phyloP scores from a whole-genome alignment of 2,329 filamentous ascomycete species.

The Aspergillus arachidicola region DNA sequence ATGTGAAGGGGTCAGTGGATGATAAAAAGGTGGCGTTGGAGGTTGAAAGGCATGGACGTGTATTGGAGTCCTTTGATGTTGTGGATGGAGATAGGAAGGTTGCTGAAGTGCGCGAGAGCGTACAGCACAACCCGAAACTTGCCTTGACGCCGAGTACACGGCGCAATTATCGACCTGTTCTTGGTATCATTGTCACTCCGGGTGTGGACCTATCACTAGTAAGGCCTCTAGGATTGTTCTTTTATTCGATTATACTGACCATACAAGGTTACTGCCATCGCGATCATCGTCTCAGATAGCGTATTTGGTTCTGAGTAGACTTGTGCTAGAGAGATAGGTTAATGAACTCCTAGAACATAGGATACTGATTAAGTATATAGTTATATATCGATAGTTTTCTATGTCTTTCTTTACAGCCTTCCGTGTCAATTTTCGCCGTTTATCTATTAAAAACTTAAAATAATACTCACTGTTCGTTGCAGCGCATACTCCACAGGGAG shows the following conservation, averaged over 20 bases:
- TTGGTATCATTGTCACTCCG: conserved; percentile 11
- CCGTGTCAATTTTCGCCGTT: neutral
- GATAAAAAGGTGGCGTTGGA: conserved; percentile 15
- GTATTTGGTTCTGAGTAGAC: neutral
- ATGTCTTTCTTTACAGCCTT: neutral
- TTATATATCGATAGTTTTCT: neutral
- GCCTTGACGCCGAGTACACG: conserved; percentile 15
- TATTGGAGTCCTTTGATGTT: conserved; percentile 22
- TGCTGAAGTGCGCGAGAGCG: conserved; percentile 24
- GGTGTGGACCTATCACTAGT: conserved; percentile 16
- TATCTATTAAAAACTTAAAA: neutral
- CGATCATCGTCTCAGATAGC: neutral
- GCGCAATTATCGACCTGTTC: conserved; percentile 10
- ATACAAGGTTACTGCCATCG: neutral
- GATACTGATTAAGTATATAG: neutral
- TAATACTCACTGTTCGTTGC: neutral
- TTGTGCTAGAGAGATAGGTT: neutral
- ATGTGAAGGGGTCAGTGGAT: conserved; percentile 10
- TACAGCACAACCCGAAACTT: conserved; percentile 25
- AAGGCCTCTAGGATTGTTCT: neutral
- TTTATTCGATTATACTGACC: neutral
- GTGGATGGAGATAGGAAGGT: conserved; percentile 26
- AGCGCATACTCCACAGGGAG: neutral
- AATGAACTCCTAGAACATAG: neutral
- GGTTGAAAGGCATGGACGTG: conserved; percentile 19